Evolutionary conservation across 2,329 filamentous ascomycete genomes (phyloP).

Genomic region (Hypoxylon rubiginosum): DNA sequence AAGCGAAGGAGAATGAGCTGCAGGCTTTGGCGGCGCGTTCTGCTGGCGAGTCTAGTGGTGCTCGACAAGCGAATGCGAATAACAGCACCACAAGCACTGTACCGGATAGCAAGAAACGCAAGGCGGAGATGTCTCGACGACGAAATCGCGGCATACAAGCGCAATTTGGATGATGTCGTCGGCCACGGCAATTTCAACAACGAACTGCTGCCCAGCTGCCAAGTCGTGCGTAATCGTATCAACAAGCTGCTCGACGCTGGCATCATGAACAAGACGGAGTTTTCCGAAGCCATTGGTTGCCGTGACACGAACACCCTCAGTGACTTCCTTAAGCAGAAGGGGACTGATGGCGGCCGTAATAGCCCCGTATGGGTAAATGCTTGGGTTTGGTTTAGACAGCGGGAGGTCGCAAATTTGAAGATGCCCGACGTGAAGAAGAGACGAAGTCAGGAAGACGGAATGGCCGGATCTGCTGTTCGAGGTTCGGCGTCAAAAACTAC

Average conservation of each 20-base stretch:
- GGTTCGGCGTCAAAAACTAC: conserved; percentile 5
- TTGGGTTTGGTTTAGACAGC: conserved; percentile 41
- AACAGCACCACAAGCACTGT: not conserved
- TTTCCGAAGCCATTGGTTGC: conserved; percentile 28
- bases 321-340: conserved; percentile 30
- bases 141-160: conserved; percentile 45
- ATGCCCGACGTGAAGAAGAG: conserved; percentile 41
- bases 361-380: conserved; percentile 29
- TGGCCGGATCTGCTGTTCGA: not conserved
- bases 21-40: not conserved
- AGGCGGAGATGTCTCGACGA: conserved; percentile 43
- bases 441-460: conserved; percentile 18
- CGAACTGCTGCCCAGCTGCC: conserved; percentile 19
- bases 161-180: conserved; percentile 33
- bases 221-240: conserved; percentile 34
- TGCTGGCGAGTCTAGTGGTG: not conserved
- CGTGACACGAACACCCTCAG: conserved; percentile 19
- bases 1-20: not conserved
- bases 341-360: conserved; percentile 12
- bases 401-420: conserved; percentile 38
- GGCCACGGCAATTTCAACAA: conserved; percentile 10
- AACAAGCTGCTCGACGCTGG: conserved; percentile 38
- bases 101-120: conserved; percentile 40
- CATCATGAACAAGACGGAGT: conserved; percentile 43
- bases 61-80: not conserved